These are phyloP conservation scores for Fragilariopsis cylindrus DNA, from an alignment of 108 stramenopile species.

Conservation along the genomic window DNA sequence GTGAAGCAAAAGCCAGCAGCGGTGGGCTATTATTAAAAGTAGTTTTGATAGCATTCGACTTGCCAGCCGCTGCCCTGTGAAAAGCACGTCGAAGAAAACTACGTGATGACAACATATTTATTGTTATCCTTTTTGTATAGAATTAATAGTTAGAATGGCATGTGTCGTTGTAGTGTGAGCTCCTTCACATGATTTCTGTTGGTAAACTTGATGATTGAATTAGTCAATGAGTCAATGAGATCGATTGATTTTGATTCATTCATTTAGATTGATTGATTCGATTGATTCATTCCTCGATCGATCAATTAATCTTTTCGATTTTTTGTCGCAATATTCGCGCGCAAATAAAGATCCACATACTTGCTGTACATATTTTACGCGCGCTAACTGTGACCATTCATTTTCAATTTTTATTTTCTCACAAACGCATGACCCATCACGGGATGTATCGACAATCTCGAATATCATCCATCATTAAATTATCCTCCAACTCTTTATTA, in stretches of 20 bases:
- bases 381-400: constrained; percentile 2
- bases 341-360: neutral
- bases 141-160: no score
- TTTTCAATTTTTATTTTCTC: neutral
- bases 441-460: neutral
- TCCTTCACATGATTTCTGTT: no score
- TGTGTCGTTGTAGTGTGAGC: no score
- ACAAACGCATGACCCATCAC: neutral
- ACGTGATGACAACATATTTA: neutral
- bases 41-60: neutral
- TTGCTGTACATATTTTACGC: neutral
- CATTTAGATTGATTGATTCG: neutral
- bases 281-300: neutral
- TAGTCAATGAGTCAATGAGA: no score
- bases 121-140: no score
- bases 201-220: no score
- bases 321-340: neutral
- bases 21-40: neutral
- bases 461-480: neutral
- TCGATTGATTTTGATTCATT: neutral
- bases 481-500: neutral
- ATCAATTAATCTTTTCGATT: neutral
- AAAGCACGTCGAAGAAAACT: neutral
- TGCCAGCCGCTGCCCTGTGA: neutral
- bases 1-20: neutral